Conservation (phyloP, 805 yeast species). For the Candida ascalaphidarum region DNA sequence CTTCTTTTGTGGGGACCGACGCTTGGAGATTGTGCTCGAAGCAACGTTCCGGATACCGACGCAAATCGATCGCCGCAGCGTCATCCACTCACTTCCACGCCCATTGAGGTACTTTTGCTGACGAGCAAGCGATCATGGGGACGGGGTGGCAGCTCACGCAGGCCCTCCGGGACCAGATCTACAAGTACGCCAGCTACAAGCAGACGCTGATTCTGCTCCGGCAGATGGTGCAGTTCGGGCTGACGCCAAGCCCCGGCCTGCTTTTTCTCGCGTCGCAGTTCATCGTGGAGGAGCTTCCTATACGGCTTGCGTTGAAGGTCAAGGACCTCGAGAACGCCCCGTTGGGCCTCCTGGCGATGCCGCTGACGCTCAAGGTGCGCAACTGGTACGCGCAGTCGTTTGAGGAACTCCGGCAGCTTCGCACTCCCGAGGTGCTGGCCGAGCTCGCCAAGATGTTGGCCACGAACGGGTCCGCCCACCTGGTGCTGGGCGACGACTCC, state of each 20-base stretch:
- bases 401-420: conserved; percentile 65
- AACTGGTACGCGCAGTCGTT: conserved; percentile 91
- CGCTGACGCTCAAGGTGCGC: conserved; percentile 65
- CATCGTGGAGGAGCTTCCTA: conserved; percentile 79
- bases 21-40: too few relatives aligned
- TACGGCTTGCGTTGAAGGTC: conserved; percentile 77
- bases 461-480: conserved; percentile 4
- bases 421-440: conserved; percentile 44
- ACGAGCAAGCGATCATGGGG: conserved; percentile 27
- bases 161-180: conserved; percentile 45
- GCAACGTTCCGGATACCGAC: too few relatives aligned
- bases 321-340: conserved; percentile 79
- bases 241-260: conserved; percentile 68
- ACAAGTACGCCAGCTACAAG: conserved; percentile 60
- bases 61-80: too few relatives aligned
- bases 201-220: conserved; percentile 79
- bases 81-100: too few relatives aligned
- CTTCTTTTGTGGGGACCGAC: too few relatives aligned
- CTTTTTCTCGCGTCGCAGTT: conserved; percentile 78
- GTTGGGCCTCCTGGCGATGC: conserved; percentile 61
- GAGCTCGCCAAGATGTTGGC: conserved; percentile 31
- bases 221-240: conserved; percentile 91
- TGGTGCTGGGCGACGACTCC: background rate
- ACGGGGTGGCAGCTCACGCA: conserved; percentile 44
- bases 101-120: too few relatives aligned